Conservation (phyloP, 192 early-diverging fungal genomes). For the Gigaspora rosea region DNA sequence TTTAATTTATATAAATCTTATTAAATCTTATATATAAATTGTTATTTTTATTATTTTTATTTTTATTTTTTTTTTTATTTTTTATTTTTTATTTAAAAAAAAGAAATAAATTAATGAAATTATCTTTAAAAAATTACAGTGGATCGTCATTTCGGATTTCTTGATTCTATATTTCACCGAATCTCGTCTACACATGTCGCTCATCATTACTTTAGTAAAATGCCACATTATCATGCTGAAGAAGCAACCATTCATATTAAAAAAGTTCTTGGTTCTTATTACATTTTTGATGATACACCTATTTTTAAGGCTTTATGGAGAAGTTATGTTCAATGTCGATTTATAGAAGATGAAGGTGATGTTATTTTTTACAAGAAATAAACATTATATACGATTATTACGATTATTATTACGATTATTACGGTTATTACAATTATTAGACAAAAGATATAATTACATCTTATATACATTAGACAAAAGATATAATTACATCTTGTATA, state of each 20-base stretch:
- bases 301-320: constrained; percentile 70
- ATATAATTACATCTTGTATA: too few relatives aligned
- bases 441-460: too few relatives aligned
- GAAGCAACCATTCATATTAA: constrained; percentile 85
- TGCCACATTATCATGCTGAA: constrained; percentile 94
- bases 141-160: constrained; percentile 87
- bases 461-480: too few relatives aligned
- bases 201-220: constrained; percentile 95
- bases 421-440: too few relatives aligned
- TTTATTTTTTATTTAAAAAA: background rate
- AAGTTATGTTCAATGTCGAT: constrained; percentile 71
- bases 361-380: constrained; percentile 62
- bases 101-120: too few relatives aligned
- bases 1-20: background rate
- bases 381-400: too few relatives aligned
- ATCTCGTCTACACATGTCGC: constrained; percentile 93
- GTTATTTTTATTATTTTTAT: background rate
- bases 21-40: too few relatives aligned
- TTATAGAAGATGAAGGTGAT: constrained; percentile 91
- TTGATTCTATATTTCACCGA: constrained; percentile 80
- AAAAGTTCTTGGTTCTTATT: constrained; percentile 80
- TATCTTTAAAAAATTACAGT: constrained; percentile 54
- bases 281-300: constrained; percentile 73
- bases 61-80: background rate
- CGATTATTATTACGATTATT: too few relatives aligned